Conservation (phyloP, 2,329 filamentous ascomycete genomes). For the Coniochaeta sp. region DNA sequence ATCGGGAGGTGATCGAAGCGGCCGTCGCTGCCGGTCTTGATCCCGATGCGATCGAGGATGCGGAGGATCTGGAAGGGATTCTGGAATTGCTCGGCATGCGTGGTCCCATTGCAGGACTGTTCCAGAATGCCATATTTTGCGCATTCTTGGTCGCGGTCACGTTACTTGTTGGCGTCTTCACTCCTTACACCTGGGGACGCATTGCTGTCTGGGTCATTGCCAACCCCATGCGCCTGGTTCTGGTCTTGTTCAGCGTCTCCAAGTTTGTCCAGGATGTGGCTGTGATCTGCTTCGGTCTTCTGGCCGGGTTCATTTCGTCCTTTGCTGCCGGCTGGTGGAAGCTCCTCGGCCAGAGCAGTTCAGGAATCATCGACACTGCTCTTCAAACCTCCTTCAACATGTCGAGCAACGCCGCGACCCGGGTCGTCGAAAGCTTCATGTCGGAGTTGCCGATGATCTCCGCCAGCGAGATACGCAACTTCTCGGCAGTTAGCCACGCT, state of each 20-base stretch:
- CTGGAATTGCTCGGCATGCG: conserved; percentile 96
- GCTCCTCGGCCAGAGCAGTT: conserved; percentile 26
- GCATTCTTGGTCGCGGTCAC: conserved; percentile 83
- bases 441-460: conserved; percentile 44
- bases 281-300: conserved; percentile 56
- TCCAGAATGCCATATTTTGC: conserved; percentile 95
- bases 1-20: conserved; percentile 55
- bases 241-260: conserved; percentile 64
- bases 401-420: conserved; percentile 33
- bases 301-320: conserved; percentile 30
- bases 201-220: conserved; percentile 72
- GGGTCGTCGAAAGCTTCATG: conserved; percentile 43
- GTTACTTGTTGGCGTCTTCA: conserved; percentile 76
- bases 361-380: conserved; percentile 12
- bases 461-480: conserved; percentile 61
- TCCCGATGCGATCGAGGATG: conserved; percentile 70
- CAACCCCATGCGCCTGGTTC: conserved; percentile 70
- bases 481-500: conserved; percentile 69
- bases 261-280: conserved; percentile 72
- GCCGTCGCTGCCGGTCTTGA: conserved; percentile 66
- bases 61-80: conserved; percentile 92
- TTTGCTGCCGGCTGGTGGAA: conserved; percentile 7
- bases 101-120: conserved; percentile 78
- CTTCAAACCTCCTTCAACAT: conserved; percentile 30
- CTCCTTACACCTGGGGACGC: conserved; percentile 89